Percentiles rank a stretch among this genome's conserved stretches.
Evolutionary conservation across 2,329 filamentous ascomycete genomes (phyloP).

Genomic region (Bipolaris zeicola): DNA sequence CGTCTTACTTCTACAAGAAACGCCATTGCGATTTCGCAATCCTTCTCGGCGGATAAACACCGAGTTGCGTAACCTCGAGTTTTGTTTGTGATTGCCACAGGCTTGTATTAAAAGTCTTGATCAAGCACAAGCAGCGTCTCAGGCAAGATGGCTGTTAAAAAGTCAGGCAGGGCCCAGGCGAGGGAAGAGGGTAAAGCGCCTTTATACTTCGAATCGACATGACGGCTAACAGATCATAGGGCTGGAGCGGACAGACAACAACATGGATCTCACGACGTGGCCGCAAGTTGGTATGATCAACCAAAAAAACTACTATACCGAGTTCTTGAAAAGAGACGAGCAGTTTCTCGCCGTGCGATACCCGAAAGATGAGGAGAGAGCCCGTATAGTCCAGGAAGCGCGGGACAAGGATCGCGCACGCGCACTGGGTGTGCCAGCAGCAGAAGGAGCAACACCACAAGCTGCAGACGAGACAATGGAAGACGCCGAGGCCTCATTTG

Average conservation of each 20-base stretch:
- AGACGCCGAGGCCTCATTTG: constrained; percentile 36
- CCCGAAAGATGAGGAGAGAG: constrained; percentile 83
- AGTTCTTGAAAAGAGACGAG: constrained; percentile 98
- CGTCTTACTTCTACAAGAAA: not conserved
- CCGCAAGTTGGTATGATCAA: constrained; percentile 93
- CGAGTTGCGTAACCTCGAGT: constrained; percentile 21
- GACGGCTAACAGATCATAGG: constrained; percentile 59
- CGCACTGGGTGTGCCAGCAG: constrained; percentile 68
- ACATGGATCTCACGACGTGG: constrained; percentile 95
- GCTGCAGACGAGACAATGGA: constrained; percentile 39
- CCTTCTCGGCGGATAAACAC: not conserved
- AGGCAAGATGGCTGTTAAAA: constrained; percentile 66
- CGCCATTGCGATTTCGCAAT: not conserved
- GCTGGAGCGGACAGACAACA: constrained; percentile 95
- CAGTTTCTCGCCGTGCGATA: constrained; percentile 89
- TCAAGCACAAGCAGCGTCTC: not conserved
- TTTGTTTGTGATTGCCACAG: constrained; percentile 14
- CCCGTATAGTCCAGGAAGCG: constrained; percentile 81
- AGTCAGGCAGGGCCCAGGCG: constrained; percentile 66
- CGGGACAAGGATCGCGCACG: constrained; percentile 87
- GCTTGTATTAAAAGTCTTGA: not conserved
- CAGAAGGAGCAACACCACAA: constrained; percentile 31
- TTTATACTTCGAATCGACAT: not conserved
- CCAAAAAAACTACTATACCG: constrained; percentile 95
- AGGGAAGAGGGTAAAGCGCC: constrained; percentile 60